Conservation (phyloP, 768 basidiomycete species). For the Naganishia onofrii region DNA sequence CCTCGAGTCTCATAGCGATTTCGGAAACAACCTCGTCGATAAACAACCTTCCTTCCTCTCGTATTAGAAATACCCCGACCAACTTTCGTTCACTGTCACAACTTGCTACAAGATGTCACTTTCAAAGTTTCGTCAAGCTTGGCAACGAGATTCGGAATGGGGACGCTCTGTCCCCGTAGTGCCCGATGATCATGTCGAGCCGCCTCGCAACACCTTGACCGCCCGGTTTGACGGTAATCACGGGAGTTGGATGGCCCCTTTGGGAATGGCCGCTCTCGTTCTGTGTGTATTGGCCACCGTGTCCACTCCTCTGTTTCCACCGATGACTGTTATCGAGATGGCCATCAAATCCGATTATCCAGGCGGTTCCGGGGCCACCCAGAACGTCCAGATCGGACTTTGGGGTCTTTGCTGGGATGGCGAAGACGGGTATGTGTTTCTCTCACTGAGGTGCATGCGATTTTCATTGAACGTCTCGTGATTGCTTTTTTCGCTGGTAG, state of each 20-base stretch:
- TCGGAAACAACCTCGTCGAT: too few species aligned
- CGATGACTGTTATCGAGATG: neutral
- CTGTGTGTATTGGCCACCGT: constrained; percentile 8
- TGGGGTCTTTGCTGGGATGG: constrained; percentile 16
- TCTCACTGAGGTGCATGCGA: neutral
- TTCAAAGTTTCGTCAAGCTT: neutral
- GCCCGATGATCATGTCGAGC: constrained; percentile 1
- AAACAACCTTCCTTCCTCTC: neutral
- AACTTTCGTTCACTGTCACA: neutral
- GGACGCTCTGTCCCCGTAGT: constrained; percentile 10
- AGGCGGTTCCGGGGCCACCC: constrained; percentile 4
- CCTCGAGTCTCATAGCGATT: too few species aligned
- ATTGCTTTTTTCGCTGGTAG: neutral
- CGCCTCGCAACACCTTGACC: neutral
- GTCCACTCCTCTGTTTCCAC: constrained; percentile 1
- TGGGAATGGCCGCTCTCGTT: neutral
- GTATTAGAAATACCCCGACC: neutral
- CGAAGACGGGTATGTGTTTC: constrained; percentile 1
- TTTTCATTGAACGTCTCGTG: too few species aligned
- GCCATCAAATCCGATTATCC: neutral
- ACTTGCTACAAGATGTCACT: neutral
- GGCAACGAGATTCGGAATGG: constrained; percentile 3
- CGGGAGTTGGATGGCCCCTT: constrained; percentile 9
- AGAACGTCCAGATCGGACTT: constrained; percentile 3
- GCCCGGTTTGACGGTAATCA: constrained; percentile 8